Evolutionary conservation across 257 asterid genomes (phyloP).

Genomic region (Perilla frutescens): DNA sequence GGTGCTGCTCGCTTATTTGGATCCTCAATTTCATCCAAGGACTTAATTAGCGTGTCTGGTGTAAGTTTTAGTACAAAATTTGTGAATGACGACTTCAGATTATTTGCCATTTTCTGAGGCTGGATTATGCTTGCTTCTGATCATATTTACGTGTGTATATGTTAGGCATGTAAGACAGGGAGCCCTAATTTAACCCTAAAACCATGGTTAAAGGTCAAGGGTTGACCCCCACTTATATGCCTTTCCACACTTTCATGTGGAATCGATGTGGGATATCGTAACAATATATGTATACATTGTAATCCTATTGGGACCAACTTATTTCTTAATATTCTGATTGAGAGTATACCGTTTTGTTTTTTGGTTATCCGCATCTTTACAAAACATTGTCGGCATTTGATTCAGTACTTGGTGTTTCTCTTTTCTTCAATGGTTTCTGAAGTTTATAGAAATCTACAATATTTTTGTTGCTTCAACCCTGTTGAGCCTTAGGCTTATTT

Average conservation of each 20-base stretch:
- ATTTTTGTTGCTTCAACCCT: neutral
- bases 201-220: too few relatives aligned
- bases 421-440: neutral
- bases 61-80: slow-evolving; percentile 54
- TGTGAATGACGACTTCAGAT: slow-evolving; percentile 2
- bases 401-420: neutral
- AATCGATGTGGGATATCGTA: too few relatives aligned
- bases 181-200: too few relatives aligned
- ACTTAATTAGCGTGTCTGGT: slow-evolving; percentile 87
- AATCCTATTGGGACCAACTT: slow-evolving; percentile 3
- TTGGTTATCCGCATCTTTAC: slow-evolving; percentile 1
- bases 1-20: slow-evolving; percentile 98
- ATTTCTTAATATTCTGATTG: neutral
- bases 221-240: too few relatives aligned
- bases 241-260: too few relatives aligned
- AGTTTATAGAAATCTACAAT: neutral
- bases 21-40: slow-evolving; percentile 79
- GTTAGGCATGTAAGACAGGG: too few relatives aligned
- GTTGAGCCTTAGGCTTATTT: neutral
- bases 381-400: neutral
- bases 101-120: slow-evolving; percentile 3
- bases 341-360: neutral
- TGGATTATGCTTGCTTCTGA: slow-evolving; percentile 1
- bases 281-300: neutral
- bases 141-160: neutral